These are phyloP conservation scores for Vanderwaltozyma yarrowii DNA, from an alignment of 805 yeast genomes.

Conservation along the genomic window DNA sequence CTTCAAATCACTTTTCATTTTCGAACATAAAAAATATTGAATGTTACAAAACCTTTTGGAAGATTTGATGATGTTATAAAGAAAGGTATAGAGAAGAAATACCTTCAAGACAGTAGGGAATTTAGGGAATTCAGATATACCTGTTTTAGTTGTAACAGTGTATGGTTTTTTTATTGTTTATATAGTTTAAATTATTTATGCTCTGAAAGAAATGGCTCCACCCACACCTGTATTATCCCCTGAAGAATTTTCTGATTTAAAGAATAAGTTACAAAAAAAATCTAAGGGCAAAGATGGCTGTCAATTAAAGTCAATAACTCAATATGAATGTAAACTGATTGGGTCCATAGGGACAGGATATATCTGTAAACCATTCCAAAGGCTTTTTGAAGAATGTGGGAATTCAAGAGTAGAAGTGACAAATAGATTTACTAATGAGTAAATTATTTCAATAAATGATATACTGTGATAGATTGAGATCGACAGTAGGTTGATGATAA, in stretches of 20 bases:
- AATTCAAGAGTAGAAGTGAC: background rate
- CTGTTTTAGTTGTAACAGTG: too few species aligned
- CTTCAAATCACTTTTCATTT: too few species aligned
- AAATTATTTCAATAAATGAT: background rate
- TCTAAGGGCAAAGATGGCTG: background rate
- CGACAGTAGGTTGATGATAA: too few species aligned
- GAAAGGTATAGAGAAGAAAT: too few species aligned
- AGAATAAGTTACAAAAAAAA: background rate
- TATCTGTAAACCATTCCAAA: conserved; percentile 32
- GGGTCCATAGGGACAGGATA: conserved; percentile 26
- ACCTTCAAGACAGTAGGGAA: too few species aligned
- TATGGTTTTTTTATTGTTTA: too few species aligned
- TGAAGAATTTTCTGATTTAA: background rate
- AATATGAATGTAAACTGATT: conserved; percentile 38
- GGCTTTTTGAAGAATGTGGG: conserved; percentile 4
- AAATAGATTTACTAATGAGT: background rate
- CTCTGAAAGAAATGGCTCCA: background rate
- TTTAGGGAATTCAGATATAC: too few species aligned
- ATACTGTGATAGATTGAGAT: too few species aligned
- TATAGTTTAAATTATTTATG: too few species aligned
- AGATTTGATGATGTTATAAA: too few species aligned
- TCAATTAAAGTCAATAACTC: conserved; percentile 17
- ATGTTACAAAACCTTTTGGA: too few species aligned
- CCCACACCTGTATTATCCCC: background rate
- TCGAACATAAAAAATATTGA: too few species aligned